A percentile compares a stretch with the other conserved stretches of the same genome.
Conservation (phyloP, 176 grass and related monocot genomes). For the Pontederia crassipes region DNA sequence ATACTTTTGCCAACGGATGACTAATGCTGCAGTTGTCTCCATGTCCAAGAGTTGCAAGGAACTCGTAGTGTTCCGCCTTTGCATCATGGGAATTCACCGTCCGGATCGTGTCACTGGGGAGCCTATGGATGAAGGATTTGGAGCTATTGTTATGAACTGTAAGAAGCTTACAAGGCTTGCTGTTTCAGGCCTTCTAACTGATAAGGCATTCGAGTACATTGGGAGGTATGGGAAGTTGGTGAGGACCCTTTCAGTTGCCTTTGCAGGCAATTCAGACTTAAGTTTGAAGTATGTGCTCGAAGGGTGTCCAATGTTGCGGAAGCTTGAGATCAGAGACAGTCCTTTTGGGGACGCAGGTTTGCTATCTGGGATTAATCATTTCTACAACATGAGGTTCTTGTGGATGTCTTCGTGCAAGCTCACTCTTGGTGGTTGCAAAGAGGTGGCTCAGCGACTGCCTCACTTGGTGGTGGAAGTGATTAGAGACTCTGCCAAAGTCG, state of each 20-base stretch:
- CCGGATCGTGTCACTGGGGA: background rate
- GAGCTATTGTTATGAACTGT: constrained; percentile 18
- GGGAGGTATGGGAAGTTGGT: constrained; percentile 8
- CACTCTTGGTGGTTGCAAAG: background rate
- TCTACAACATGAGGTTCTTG: constrained; percentile 22
- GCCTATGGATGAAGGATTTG: constrained; percentile 17
- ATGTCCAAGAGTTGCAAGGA: too few species aligned
- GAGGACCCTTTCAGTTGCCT: constrained; percentile 8
- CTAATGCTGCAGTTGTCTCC: too few species aligned
- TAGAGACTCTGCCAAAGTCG: background rate
- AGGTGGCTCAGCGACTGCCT: constrained; percentile 2
- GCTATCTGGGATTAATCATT: constrained; percentile 9
- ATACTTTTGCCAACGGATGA: too few species aligned
- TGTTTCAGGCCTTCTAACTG: constrained; percentile 10
- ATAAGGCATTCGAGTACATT: constrained; percentile 9
- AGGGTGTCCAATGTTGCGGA: constrained; percentile 6
- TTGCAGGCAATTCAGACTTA: constrained; percentile 3
- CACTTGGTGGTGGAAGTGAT: constrained; percentile 14
- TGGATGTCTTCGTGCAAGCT: constrained; percentile 20
- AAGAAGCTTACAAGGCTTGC: constrained; percentile 15
- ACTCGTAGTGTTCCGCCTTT: background rate
- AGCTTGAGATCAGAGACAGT: constrained; percentile 18
- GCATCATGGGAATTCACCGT: constrained; percentile 10
- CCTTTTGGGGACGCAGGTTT: constrained; percentile 4
- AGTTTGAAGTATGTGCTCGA: background rate